Conservation (phyloP, 352 stramenopile genomes). For the Blastocystis sp. region DNA sequence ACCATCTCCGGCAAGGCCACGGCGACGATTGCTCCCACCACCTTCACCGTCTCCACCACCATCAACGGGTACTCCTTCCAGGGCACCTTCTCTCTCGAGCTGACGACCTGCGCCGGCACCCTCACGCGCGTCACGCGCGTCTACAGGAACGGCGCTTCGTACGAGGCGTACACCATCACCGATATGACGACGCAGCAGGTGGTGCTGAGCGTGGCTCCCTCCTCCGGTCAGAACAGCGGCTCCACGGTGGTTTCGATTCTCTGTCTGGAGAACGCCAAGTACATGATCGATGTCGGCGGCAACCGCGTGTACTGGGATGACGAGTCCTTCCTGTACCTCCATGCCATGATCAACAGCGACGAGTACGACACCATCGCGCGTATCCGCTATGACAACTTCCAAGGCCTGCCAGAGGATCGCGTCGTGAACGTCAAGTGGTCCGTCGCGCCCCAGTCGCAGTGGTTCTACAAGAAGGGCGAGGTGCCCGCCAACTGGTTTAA, state of each 20-base stretch:
- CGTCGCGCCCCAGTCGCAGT: too few species aligned
- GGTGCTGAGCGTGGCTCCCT: not conserved
- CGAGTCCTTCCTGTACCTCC: slow-evolving; percentile 28
- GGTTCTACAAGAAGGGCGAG: slow-evolving; percentile 17
- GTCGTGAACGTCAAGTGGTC: too few species aligned
- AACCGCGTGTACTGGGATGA: not conserved
- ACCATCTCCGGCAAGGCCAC: slow-evolving; percentile 4
- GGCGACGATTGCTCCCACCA: too few species aligned
- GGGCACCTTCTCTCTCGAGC: slow-evolving; percentile 28
- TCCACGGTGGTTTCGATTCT: not conserved
- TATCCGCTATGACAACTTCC: not conserved
- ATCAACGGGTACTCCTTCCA: not conserved
- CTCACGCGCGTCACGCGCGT: not conserved
- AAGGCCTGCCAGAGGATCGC: slow-evolving; percentile 24
- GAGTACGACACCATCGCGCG: slow-evolving; percentile 18
- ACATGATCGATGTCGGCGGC: not conserved
- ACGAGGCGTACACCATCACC: slow-evolving; percentile 21
- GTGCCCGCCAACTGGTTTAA: slow-evolving; percentile 40
- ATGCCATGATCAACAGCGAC: not conserved
- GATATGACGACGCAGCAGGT: not conserved
- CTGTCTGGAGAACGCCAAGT: not conserved
- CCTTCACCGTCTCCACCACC: not conserved
- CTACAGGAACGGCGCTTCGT: slow-evolving; percentile 8
- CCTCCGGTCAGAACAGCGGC: not conserved
- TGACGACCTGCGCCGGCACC: slow-evolving; percentile 15